These are phyloP conservation scores for Zygosaccharomyces kombuchaensis DNA, from an alignment of 805 yeast genomes.

Conservation along the genomic window DNA sequence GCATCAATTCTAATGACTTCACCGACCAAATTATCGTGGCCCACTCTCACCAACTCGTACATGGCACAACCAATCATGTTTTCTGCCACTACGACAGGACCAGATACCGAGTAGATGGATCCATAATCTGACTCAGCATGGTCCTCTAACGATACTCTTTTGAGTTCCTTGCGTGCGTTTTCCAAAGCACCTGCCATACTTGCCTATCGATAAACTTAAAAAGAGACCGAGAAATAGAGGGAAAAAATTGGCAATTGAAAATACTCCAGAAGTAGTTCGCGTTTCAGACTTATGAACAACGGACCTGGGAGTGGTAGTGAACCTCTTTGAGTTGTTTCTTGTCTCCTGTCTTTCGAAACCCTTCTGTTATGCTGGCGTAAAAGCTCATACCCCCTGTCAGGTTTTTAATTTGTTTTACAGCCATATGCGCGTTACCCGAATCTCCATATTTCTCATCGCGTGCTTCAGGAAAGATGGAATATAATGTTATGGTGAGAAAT, in stretches of 20 bases:
- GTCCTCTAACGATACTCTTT: conserved; percentile 76
- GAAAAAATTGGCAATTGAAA: neutral
- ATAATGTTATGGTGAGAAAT: neutral
- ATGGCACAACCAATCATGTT: conserved; percentile 99
- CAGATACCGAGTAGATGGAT: conserved; percentile 89
- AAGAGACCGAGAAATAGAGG: neutral
- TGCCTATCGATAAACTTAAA: conserved; percentile 6
- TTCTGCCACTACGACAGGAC: conserved; percentile 97
- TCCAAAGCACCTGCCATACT: conserved; percentile 90
- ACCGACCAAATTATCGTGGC: conserved; percentile 95
- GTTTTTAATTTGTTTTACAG: conserved; percentile 9
- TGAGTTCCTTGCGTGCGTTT: conserved; percentile 91
- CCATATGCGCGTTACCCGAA: conserved; percentile 11
- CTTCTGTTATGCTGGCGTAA: neutral
- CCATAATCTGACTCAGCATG: conserved; percentile 78
- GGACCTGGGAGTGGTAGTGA: neutral
- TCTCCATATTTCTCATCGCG: too few species aligned
- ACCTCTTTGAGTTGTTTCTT: neutral
- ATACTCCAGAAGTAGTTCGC: neutral
- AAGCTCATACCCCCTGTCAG: conserved; percentile 12
- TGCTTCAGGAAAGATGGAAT: neutral
- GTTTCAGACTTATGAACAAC: neutral
- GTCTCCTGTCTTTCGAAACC: neutral
- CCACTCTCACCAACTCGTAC: conserved; percentile 98
- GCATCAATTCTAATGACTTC: conserved; percentile 96